Evolutionary conservation across 257 asterid species (phyloP).

Genomic region (Nicotiana paniculata): DNA sequence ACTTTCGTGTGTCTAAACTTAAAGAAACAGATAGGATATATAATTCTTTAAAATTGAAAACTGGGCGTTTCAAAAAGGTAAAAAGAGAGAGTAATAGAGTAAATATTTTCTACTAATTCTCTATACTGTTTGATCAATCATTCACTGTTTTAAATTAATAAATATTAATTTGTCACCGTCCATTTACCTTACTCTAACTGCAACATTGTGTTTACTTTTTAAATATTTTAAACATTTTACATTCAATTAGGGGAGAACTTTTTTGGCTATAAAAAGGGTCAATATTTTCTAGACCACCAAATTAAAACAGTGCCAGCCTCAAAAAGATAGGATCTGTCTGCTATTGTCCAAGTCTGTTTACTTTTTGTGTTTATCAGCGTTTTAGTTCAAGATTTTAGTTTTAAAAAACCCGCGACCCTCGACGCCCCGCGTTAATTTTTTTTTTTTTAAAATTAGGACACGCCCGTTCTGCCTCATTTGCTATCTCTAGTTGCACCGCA

Average conservation of each 20-base stretch:
- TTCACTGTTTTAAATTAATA: background rate
- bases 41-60: background rate
- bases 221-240: constrained; percentile 14
- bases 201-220: background rate
- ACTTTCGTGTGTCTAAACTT: background rate
- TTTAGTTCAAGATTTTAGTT: too few species aligned
- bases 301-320: background rate
- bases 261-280: constrained; percentile 37
- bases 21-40: background rate
- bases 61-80: background rate
- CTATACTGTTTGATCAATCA: too few species aligned
- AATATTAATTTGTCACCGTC: constrained; percentile 35
- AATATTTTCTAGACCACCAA: constrained; percentile 9
- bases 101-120: too few species aligned
- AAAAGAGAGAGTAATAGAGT: too few species aligned
- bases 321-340: background rate
- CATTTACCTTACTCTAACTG: constrained; percentile 32
- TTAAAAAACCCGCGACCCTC: too few species aligned
- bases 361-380: background rate
- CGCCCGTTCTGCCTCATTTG: too few species aligned
- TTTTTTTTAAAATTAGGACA: too few species aligned
- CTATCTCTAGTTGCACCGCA: too few species aligned
- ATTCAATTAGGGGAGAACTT: constrained; percentile 25
- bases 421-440: too few species aligned
- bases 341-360: background rate